Percentiles rank a stretch among this genome's conserved stretches.
These are phyloP conservation scores for Nannochloris sp. DNA, from an alignment of 139 green algal species.

Conservation along the genomic window DNA sequence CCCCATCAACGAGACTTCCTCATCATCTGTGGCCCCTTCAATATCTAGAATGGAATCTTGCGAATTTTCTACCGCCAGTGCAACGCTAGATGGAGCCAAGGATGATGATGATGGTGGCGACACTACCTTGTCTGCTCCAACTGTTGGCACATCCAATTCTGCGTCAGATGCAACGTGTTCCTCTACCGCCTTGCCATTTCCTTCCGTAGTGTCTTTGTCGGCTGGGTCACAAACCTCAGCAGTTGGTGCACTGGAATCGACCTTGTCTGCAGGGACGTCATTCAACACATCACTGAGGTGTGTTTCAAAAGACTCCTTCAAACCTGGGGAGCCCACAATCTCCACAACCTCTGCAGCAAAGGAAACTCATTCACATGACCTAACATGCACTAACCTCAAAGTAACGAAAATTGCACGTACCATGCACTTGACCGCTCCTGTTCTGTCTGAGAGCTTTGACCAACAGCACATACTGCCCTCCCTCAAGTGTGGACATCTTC, in stretches of 20 bases:
- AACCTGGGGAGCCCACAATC: not conserved
- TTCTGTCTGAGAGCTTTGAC: constrained; percentile 1
- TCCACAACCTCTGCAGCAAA: constrained; percentile 5
- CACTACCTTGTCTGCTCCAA: too few relatives aligned
- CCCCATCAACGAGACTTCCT: constrained; percentile 4
- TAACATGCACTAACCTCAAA: not conserved
- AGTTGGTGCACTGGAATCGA: not conserved
- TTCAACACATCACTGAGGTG: constrained; percentile 6
- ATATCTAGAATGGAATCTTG: not conserved
- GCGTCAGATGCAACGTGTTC: not conserved
- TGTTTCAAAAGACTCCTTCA: constrained; percentile 5
- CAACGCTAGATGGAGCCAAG: not conserved
- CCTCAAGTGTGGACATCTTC: not conserved
- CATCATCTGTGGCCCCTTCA: constrained; percentile 4
- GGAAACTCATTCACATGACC: not conserved
- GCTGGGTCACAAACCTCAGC: not conserved
- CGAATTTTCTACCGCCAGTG: not conserved
- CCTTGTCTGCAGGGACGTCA: not conserved
- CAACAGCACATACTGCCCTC: constrained; percentile 3
- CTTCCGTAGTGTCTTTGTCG: not conserved
- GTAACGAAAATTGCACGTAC: not conserved
- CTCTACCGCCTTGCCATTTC: not conserved
- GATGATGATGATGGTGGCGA: not conserved
- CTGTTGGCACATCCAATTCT: not conserved
- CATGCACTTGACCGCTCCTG: constrained; percentile 2